Conservation (phyloP, 805 yeast species). For the Candida oleophila region DNA sequence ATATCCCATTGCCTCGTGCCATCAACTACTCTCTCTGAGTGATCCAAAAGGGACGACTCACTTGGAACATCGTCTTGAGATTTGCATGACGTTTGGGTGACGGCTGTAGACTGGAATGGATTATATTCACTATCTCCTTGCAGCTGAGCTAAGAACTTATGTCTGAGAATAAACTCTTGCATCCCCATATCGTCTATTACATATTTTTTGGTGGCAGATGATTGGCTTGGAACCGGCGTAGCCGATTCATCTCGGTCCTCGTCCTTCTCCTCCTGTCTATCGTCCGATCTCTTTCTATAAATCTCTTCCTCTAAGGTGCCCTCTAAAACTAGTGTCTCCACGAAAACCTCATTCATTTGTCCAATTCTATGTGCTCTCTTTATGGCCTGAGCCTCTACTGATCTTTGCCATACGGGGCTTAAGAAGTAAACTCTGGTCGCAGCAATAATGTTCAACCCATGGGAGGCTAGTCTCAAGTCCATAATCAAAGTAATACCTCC, state of each 20-base stretch:
- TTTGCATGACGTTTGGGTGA: not conserved
- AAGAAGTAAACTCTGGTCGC: conserved; percentile 70
- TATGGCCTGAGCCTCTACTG: conserved; percentile 73
- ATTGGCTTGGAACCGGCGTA: not conserved
- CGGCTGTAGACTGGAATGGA: conserved; percentile 29
- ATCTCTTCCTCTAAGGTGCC: conserved; percentile 71
- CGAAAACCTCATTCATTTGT: conserved; percentile 59
- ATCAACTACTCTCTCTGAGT: conserved; percentile 11
- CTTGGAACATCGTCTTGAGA: not conserved
- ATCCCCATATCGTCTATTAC: conserved; percentile 61
- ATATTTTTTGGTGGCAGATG: conserved; percentile 21
- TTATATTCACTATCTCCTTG: conserved; percentile 32
- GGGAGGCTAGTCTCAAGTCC: conserved; percentile 68
- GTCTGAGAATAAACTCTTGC: conserved; percentile 52
- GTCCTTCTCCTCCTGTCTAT: conserved; percentile 10
- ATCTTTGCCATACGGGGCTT: conserved; percentile 70
- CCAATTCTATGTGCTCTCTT: conserved; percentile 80
- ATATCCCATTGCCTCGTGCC: conserved; percentile 23
- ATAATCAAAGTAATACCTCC: conserved; percentile 58
- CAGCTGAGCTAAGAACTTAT: conserved; percentile 46
- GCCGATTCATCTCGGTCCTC: conserved; percentile 9
- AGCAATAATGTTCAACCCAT: conserved; percentile 64
- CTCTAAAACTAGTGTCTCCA: conserved; percentile 63
- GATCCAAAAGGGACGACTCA: conserved; percentile 19
- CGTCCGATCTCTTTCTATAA: conserved; percentile 41